phyloP scores from a whole-genome alignment of 345 rosid species.

The Eucalyptus curtisii region DNA sequence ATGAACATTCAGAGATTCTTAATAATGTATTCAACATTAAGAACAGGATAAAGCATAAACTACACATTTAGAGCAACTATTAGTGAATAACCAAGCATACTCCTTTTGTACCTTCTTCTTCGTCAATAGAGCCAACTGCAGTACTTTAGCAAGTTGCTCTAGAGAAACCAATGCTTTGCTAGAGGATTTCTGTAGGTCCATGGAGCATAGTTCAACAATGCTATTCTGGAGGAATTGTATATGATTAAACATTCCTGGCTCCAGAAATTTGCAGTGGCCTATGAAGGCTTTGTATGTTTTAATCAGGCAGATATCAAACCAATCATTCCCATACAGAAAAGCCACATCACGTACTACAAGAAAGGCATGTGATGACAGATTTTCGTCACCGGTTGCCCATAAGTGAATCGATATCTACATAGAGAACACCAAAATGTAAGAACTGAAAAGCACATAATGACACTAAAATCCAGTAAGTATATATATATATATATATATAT shows the following conservation, averaged over 20 bases:
- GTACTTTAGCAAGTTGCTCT: slow-evolving; percentile 58
- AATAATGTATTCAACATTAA: not conserved
- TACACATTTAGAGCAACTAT: not conserved
- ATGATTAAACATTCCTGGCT: slow-evolving; percentile 28
- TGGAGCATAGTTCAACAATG: slow-evolving; percentile 65
- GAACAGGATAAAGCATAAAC: not conserved
- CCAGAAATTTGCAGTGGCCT: slow-evolving; percentile 47
- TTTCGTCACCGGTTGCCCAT: slow-evolving; percentile 70
- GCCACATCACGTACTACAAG: slow-evolving; percentile 49
- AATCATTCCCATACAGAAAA: slow-evolving; percentile 40
- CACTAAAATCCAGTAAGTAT: not conserved
- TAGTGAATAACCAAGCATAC: not conserved
- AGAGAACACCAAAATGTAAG: not conserved
- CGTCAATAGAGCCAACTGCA: slow-evolving; percentile 51
- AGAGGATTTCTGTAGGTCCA: slow-evolving; percentile 66
- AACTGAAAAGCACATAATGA: not conserved
- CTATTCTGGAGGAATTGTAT: slow-evolving; percentile 46
- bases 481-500: no score
- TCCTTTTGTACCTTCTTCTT: slow-evolving; percentile 53
- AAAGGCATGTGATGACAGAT: slow-evolving; percentile 41
- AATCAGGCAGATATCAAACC: slow-evolving; percentile 48
- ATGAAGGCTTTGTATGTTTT: slow-evolving; percentile 59
- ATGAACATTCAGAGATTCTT: not conserved
- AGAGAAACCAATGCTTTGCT: slow-evolving; percentile 47
- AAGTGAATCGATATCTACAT: slow-evolving; percentile 59